Conservation (phyloP, 1,284 basidiomycete genomes). For the Ustilago tritici region DNA sequence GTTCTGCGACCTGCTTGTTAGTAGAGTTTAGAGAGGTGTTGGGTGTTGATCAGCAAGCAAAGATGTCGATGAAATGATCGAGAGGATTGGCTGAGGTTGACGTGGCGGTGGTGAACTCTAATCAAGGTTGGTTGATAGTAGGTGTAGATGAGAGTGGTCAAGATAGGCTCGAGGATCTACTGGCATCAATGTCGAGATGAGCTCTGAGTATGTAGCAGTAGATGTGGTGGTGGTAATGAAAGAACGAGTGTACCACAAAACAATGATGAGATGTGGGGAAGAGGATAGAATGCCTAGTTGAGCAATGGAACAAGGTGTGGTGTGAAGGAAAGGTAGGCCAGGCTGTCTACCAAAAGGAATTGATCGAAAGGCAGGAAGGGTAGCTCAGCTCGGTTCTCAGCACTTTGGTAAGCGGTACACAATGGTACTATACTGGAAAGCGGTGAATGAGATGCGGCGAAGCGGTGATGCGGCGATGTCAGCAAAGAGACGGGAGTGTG, state of each 20-base stretch:
- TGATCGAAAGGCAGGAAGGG: slow-evolving; percentile 6
- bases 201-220: background rate
- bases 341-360: slow-evolving; percentile 1
- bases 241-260: background rate
- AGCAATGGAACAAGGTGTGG: background rate
- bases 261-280: slow-evolving; percentile 5
- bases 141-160: background rate
- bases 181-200: background rate
- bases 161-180: slow-evolving; percentile 8
- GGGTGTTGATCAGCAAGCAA: background rate
- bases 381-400: slow-evolving; percentile 11
- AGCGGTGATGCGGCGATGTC: slow-evolving; percentile 3
- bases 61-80: background rate
- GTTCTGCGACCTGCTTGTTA: slow-evolving; percentile 33
- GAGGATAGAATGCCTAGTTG: background rate
- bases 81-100: slow-evolving; percentile 3
- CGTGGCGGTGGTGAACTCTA: background rate
- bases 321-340: slow-evolving; percentile 7
- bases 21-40: background rate
- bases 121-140: background rate
- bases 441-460: slow-evolving; percentile 14
- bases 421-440: slow-evolving; percentile 1
- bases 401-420: slow-evolving; percentile 26
- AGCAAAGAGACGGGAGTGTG: background rate
- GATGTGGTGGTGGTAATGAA: background rate